Conservation (phyloP, 2,329 filamentous ascomycete species). For the Blastomyces gilchristii region DNA sequence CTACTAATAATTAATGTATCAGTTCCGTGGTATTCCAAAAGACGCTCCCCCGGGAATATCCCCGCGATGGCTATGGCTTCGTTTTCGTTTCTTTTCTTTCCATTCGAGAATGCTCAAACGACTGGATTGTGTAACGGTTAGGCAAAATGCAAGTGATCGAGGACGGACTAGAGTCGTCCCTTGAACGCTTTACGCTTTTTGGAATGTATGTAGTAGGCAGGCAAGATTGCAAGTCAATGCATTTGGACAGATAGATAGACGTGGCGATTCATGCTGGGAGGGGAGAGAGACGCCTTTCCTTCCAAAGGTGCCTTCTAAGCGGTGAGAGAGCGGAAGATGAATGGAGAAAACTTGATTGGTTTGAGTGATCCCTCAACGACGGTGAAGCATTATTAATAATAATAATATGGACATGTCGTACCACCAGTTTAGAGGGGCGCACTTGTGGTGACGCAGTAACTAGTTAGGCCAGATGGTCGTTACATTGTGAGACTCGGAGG, state of each 20-base stretch:
- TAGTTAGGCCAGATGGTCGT: neutral
- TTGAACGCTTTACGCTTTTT: neutral
- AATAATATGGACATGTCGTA: neutral
- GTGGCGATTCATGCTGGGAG: neutral
- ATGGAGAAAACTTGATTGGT: neutral
- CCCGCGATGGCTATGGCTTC: neutral
- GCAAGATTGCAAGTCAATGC: neutral
- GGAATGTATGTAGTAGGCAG: neutral
- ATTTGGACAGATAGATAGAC: neutral
- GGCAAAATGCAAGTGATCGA: neutral
- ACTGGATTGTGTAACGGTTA: neutral
- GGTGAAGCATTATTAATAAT: neutral
- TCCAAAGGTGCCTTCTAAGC: neutral
- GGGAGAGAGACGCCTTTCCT: neutral
- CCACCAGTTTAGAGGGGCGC: neutral
- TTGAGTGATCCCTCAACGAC: neutral
- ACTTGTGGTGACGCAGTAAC: neutral
- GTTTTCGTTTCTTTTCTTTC: neutral
- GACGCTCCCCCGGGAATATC: neutral
- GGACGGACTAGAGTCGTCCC: neutral
- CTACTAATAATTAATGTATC: neutral
- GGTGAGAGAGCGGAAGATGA: neutral
- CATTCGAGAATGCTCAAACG: neutral
- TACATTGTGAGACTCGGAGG: neutral
- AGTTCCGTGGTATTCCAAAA: neutral